These are phyloP conservation scores for Cladorrhinum sp. DNA, from an alignment of 2,329 filamentous ascomycete species.

Conservation along the genomic window DNA sequence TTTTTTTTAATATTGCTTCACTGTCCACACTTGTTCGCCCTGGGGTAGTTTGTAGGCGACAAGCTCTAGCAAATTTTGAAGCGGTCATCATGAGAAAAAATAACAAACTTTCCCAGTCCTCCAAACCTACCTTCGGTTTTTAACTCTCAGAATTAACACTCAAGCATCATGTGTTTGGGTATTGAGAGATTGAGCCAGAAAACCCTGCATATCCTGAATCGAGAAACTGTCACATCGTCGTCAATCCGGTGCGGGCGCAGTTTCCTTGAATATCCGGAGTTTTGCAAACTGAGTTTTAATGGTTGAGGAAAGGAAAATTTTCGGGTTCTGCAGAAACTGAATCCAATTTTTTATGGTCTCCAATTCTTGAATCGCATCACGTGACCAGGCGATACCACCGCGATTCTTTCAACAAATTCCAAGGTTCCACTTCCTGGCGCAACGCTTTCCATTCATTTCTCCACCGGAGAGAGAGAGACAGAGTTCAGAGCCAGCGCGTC, in stretches of 20 bases:
- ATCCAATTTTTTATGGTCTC: constrained; percentile 1
- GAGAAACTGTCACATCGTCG: neutral
- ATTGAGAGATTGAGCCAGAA: neutral
- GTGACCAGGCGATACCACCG: constrained; percentile 24
- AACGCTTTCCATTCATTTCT: too few relatives aligned
- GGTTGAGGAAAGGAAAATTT: neutral
- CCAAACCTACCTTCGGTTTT: neutral
- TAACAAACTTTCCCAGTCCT: neutral
- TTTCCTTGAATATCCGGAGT: neutral
- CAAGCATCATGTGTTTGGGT: neutral
- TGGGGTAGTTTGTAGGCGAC: constrained; percentile 51
- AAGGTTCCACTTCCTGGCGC: neutral
- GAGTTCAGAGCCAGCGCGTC: neutral
- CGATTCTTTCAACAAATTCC: neutral
- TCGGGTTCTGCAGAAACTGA: neutral
- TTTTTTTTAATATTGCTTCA: constrained; percentile 58
- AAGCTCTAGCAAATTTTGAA: constrained; percentile 67
- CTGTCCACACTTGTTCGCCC: constrained; percentile 65
- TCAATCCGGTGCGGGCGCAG: neutral
- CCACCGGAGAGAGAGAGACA: too few relatives aligned
- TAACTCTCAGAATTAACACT: neutral
- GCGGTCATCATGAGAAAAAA: constrained; percentile 31
- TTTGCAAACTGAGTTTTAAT: neutral
- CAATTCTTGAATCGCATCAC: constrained; percentile 5
- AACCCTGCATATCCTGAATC: neutral